These are phyloP conservation scores for Ambrosia hybrid DNA, from an alignment of 140 eudicot genomes.

Conservation along the genomic window DNA sequence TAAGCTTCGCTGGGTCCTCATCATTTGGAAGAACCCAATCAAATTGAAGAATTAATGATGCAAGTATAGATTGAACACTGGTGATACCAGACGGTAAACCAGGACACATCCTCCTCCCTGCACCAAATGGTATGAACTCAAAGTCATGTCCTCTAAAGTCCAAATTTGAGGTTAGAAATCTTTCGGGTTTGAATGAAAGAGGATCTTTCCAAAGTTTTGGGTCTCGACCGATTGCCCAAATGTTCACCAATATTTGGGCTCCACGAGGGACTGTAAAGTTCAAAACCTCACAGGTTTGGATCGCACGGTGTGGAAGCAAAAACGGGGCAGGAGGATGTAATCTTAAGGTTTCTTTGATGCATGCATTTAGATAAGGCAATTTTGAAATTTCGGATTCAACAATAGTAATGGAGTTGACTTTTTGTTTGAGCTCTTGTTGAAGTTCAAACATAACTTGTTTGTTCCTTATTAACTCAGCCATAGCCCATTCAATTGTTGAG, in stretches of 20 bases:
- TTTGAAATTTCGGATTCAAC: too few relatives aligned
- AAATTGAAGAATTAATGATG: too few relatives aligned
- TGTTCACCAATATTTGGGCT: conserved; percentile 33
- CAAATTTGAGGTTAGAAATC: conserved; percentile 25
- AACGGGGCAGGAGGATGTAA: too few relatives aligned
- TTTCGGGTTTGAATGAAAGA: not conserved
- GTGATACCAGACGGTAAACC: conserved; percentile 27
- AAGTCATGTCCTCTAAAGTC: conserved; percentile 38
- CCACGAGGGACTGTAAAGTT: conserved; percentile 20
- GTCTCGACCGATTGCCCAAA: conserved; percentile 41
- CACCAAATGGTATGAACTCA: conserved; percentile 41
- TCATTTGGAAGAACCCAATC: too few relatives aligned
- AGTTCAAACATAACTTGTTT: too few relatives aligned
- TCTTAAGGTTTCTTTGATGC: too few relatives aligned
- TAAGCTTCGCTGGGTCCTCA: too few relatives aligned
- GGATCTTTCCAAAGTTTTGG: conserved; percentile 42
- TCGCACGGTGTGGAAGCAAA: conserved; percentile 14
- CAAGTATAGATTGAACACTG: too few relatives aligned
- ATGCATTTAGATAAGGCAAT: too few relatives aligned
- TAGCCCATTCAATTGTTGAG: conserved; percentile 34
- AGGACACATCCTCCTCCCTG: conserved; percentile 49
- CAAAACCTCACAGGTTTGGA: conserved; percentile 15
- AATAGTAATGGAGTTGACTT: too few relatives aligned
- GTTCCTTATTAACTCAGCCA: conserved; percentile 26
- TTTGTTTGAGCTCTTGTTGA: too few relatives aligned